A percentile compares a stretch with the other conserved stretches of the same genome.
Evolutionary conservation across 176 grass and related monocot genomes (phyloP).

Genomic region (Zoysia pacifica): DNA sequence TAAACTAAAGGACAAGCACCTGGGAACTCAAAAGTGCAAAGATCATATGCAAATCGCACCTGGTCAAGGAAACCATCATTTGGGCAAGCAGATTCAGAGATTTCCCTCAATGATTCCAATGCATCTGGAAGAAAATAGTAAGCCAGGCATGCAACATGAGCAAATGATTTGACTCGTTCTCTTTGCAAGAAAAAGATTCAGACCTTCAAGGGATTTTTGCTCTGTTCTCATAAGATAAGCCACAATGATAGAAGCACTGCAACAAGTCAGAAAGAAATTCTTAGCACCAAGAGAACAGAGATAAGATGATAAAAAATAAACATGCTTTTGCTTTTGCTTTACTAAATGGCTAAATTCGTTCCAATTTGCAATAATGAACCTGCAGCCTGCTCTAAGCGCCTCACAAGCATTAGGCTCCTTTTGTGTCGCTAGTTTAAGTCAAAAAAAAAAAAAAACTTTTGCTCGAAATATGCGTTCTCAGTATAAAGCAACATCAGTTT

Average conservation of each 20-base stretch:
- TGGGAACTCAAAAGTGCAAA: slow-evolving; percentile 24
- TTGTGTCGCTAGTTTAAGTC: neutral
- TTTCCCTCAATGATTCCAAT: slow-evolving; percentile 71
- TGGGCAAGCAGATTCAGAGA: slow-evolving; percentile 57
- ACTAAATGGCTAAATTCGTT: neutral
- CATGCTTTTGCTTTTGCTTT: neutral
- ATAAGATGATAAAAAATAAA: neutral
- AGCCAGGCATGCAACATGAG: neutral
- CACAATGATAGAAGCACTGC: slow-evolving; percentile 72
- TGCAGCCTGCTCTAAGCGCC: neutral
- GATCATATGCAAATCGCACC: slow-evolving; percentile 44
- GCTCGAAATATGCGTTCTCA: neutral
- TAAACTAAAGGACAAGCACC: slow-evolving; percentile 16
- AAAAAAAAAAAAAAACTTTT: neutral
- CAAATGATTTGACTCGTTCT: neutral
- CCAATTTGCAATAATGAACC: neutral
- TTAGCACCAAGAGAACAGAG: neutral
- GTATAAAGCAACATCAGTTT: neutral
- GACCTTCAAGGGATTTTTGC: slow-evolving; percentile 84
- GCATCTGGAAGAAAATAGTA: slow-evolving; percentile 67
- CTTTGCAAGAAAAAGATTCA: slow-evolving; percentile 15
- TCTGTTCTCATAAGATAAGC: slow-evolving; percentile 93
- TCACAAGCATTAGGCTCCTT: neutral
- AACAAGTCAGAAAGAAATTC: slow-evolving; percentile 36
- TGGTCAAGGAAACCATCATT: slow-evolving; percentile 96